Evolutionary conservation across 192 early-diverging fungal genomes (phyloP).

Genomic region (Chytriomyces hyalinus): DNA sequence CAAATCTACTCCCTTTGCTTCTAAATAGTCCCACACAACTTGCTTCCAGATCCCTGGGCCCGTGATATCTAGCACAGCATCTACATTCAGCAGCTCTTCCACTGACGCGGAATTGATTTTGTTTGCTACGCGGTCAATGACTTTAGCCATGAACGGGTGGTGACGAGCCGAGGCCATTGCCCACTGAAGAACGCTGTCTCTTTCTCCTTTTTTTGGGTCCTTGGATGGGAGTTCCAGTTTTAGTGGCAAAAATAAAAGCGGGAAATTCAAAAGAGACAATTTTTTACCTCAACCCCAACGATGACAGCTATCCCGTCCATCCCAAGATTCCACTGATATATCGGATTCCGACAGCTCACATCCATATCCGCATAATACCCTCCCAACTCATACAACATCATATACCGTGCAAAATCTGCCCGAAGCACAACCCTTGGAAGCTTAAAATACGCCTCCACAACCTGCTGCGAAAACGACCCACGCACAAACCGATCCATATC

Average conservation of each 20-base stretch:
- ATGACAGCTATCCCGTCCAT: slow-evolving; percentile 22
- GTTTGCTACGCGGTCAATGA: slow-evolving; percentile 15
- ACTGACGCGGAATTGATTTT: slow-evolving; percentile 26
- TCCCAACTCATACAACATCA: slow-evolving; percentile 25
- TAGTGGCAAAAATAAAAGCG: neutral
- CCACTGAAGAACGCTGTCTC: slow-evolving; percentile 32
- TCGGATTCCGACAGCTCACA: slow-evolving; percentile 18
- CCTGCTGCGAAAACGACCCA: slow-evolving; percentile 17
- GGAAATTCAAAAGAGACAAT: neutral
- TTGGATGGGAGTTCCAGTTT: neutral
- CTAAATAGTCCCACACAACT: slow-evolving; percentile 19
- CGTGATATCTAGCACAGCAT: slow-evolving; percentile 26
- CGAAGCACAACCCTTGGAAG: slow-evolving; percentile 22
- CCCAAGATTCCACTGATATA: slow-evolving; percentile 32
- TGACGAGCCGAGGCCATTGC: slow-evolving; percentile 29
- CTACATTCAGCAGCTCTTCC: slow-evolving; percentile 20
- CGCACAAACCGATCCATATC: slow-evolving; percentile 32
- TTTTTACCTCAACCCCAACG: slow-evolving; percentile 31
- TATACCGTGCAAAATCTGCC: slow-evolving; percentile 20
- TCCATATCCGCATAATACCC: slow-evolving; percentile 32
- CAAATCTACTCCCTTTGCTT: slow-evolving; percentile 11
- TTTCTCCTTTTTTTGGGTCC: slow-evolving; percentile 21
- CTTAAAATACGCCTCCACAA: slow-evolving; percentile 32
- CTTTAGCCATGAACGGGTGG: slow-evolving; percentile 35
- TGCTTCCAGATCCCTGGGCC: slow-evolving; percentile 33